These are phyloP conservation scores for Phyllosticta ampelicida DNA, from an alignment of 2,329 filamentous ascomycete species.

Conservation along the genomic window DNA sequence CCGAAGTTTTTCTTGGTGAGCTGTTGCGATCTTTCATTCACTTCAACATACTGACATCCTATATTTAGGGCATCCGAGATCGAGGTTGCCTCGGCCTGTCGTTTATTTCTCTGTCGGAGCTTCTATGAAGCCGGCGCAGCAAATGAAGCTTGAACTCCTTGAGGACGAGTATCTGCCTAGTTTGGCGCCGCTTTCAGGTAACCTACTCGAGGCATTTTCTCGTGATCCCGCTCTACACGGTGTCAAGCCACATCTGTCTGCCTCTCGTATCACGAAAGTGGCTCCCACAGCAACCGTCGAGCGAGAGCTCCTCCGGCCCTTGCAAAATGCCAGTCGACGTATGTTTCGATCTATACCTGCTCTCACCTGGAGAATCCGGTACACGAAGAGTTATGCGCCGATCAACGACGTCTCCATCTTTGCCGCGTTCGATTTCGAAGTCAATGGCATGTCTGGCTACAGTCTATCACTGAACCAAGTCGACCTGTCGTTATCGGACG, in stretches of 20 bases:
- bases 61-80: slow-evolving; percentile 35
- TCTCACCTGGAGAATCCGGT: slow-evolving; percentile 61
- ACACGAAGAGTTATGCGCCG: slow-evolving; percentile 54
- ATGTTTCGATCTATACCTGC: slow-evolving; percentile 56
- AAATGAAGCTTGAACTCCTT: slow-evolving; percentile 31
- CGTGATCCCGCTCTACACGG: slow-evolving; percentile 53
- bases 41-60: background rate
- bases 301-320: slow-evolving; percentile 51
- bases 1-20: slow-evolving; percentile 27
- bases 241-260: slow-evolving; percentile 56
- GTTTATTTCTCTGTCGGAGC: slow-evolving; percentile 49
- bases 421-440: slow-evolving; percentile 62
- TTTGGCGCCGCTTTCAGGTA: slow-evolving; percentile 57
- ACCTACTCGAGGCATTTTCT: slow-evolving; percentile 65
- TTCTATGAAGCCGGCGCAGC: slow-evolving; percentile 45
- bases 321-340: slow-evolving; percentile 53
- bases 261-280: slow-evolving; percentile 63
- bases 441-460: slow-evolving; percentile 59
- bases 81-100: slow-evolving; percentile 55
- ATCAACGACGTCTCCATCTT: slow-evolving; percentile 45
- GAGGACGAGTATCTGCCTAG: slow-evolving; percentile 58
- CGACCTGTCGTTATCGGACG: slow-evolving; percentile 46
- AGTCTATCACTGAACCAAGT: slow-evolving; percentile 53
- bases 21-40: background rate
- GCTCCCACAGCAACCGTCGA: slow-evolving; percentile 52